A percentile compares a stretch with the other conserved stretches of the same genome.
Evolutionary conservation across 2,329 filamentous ascomycete genomes (phyloP).

Genomic region (Pyricularia sp.): DNA sequence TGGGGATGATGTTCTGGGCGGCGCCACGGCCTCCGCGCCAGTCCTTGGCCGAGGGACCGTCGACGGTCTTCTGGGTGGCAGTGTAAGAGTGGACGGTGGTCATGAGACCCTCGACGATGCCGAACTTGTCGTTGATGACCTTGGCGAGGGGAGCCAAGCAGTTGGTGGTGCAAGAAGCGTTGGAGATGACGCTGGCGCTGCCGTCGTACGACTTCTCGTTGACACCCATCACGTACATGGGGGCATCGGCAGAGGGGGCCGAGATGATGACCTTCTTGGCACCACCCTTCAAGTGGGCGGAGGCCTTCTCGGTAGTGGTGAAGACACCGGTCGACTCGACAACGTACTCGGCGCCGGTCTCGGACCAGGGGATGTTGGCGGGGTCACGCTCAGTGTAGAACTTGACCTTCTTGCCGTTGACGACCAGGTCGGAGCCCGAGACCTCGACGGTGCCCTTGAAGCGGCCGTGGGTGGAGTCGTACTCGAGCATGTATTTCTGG

Average conservation of each 20-base stretch:
- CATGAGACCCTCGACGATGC: conserved; percentile 97
- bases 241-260: conserved; percentile 84
- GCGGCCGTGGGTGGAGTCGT: conserved; percentile 90
- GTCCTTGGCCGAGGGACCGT: conserved; percentile 95
- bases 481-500: conserved; percentile 99
- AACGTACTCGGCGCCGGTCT: conserved; percentile 82
- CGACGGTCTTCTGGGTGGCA: conserved; percentile 98
- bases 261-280: conserved; percentile 98
- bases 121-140: conserved; percentile 97
- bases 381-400: conserved; percentile 94
- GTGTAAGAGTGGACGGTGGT: conserved; percentile 99
- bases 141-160: conserved; percentile 98
- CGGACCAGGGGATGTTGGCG: conserved; percentile 75
- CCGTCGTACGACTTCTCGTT: conserved; percentile 91
- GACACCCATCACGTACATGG: conserved; percentile 99
- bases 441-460: conserved; percentile 88
- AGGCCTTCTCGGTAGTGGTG: conserved; percentile 95
- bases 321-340: conserved; percentile 98
- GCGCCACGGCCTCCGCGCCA: conserved; percentile 98
- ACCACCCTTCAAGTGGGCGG: conserved; percentile 85
- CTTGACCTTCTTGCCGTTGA: conserved; percentile 90
- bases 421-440: conserved; percentile 56
- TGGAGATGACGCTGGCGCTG: conserved; percentile 88
- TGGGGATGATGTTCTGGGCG: conserved; percentile 99
- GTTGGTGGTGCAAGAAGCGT: conserved; percentile 99